Evolutionary conservation across 2,329 filamentous ascomycete genomes (phyloP), one percentile per base, ranked within the genome.

Genomic region (Pleomassaria siparia): DNA sequence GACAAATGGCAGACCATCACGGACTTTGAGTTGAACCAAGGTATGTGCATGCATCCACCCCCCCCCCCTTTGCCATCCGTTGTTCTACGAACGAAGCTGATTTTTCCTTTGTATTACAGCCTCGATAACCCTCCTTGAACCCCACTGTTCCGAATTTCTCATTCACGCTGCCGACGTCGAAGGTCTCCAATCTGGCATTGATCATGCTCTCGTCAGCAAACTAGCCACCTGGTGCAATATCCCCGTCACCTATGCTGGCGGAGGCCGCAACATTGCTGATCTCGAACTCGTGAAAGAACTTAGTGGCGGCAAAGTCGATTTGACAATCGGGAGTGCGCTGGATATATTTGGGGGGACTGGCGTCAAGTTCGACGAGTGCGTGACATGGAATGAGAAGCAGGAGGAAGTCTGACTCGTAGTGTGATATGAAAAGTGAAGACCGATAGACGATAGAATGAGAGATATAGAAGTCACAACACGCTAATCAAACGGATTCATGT

Each of bases 1-100:
- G 89, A 99, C 72, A 95, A 95, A 71, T 99, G 94, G 94, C 94
- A 97, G 78, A 96, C 90, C 1, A 86, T 97, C 46, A 97, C 94
- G 1, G 89, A 96, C 63, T 95, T 96, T 85, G 90, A 96, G 68
- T 84, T 99, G 55, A 92, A 86, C 54, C 78, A 88, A 79, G 88
- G 92, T 91, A 74, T n/a, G n/a, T n/a, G n/a, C n/a, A n/a, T n/a
- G n/a, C n/a, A n/a, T n/a, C n/a, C n/a, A n/a, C n/a, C n/a, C n/a
- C n/a, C n/a, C n/a, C 6, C 29, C 12, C 5, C 29, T 9, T n/a
- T 26, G 25, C 12, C 25, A 26, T 12, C 47, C 72, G 42, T n/a
- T 28, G n/a, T 29, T 20, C 24, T n/a, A 15, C n/a, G n/a, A n/a
- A n/a, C n/a, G n/a, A n/a, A n/a, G n/a, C n/a, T n/a, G n/a, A n/a